Evolutionary conservation across 1,284 basidiomycete genomes (phyloP), one percentile per base, ranked within the genome.

Genomic region (Ustilago hordei): DNA sequence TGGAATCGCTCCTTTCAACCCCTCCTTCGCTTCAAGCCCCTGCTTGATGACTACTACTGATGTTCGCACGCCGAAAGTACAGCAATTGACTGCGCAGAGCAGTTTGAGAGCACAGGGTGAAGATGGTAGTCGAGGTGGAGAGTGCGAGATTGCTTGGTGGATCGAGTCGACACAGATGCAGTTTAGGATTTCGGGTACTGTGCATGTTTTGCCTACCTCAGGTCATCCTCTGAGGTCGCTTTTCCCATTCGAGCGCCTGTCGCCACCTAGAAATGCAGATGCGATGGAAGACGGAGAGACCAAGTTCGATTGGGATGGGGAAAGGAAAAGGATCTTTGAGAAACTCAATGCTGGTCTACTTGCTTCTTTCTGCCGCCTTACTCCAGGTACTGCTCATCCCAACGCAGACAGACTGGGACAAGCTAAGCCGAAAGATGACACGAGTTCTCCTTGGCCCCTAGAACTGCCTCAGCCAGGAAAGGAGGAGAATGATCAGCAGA

Each of bases 121-220:
- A 9, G 72, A 79, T 28, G 61, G 70, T 17, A 61, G 64, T 34
- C 50, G 78, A 13, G 67, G 76, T 7, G 82, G 80, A 8, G 58
- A 78, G 19, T 77, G 83, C 58, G 83, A 85, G 64, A 71, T 87
- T 36, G 81, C 84, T 8, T 87, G 86, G 86, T 87, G 86, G 86
- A 80, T 85, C 53, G 75, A 84, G 15, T 68, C 72, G 0, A 78
- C 82, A 3, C 81, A 85, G 52, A 69, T 85, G 55, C 86, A 87
- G 57, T 86, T 86, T 75, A 75, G 86, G 15, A 79, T 87, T 67
- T 64, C 76, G 9, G 85, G 85, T 23, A 68, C 75, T 13, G 81
- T 86, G 6, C 86, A 85, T 69, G 77, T 87, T 47, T 61, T 87
- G 39, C 82, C 85, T 8, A 64, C 76, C 0, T 63, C 59, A 0